phyloP scores from a whole-genome alignment of 352 stramenopile species.

The Phytophthora lateralis region DNA sequence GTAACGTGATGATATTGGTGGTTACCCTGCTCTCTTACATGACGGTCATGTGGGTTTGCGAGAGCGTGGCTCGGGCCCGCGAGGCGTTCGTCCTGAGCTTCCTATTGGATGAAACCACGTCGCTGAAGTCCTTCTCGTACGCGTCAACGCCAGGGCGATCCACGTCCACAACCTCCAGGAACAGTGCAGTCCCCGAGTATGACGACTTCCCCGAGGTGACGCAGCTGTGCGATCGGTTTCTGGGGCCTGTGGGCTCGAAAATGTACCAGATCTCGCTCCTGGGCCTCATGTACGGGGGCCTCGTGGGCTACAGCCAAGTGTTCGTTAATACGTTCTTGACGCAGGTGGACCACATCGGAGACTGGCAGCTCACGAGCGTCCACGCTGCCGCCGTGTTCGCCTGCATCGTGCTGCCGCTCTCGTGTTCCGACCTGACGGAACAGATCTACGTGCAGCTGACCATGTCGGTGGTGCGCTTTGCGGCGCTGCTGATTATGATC shows the following conservation, averaged over 20 bases:
- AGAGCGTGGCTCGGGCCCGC: slow-evolving; percentile 66
- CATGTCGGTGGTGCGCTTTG: slow-evolving; percentile 90
- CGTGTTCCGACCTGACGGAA: slow-evolving; percentile 88
- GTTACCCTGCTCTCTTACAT: slow-evolving; percentile 86
- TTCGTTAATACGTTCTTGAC: slow-evolving; percentile 88
- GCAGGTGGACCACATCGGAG: slow-evolving; percentile 64
- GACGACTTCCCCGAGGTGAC: slow-evolving; percentile 83
- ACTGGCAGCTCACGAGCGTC: slow-evolving; percentile 55
- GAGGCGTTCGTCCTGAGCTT: slow-evolving; percentile 46
- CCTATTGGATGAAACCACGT: slow-evolving; percentile 41
- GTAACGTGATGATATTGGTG: slow-evolving; percentile 74
- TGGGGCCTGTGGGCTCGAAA: slow-evolving; percentile 60
- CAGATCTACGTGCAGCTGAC: slow-evolving; percentile 88
- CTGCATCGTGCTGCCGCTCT: slow-evolving; percentile 87
- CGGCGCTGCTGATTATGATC: slow-evolving; percentile 90
- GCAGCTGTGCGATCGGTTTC: slow-evolving; percentile 75
- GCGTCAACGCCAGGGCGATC: slow-evolving; percentile 4
- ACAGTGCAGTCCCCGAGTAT: slow-evolving; percentile 29
- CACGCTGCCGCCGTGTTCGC: slow-evolving; percentile 79
- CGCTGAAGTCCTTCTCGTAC: slow-evolving; percentile 22
- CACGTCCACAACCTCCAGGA: slow-evolving; percentile 1
- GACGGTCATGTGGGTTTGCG: slow-evolving; percentile 91
- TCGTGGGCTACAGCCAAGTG: slow-evolving; percentile 91
- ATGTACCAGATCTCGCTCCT: slow-evolving; percentile 89
- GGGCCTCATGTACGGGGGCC: slow-evolving; percentile 88